Conservation (phyloP, 2,329 filamentous ascomycete genomes). For the Sarocladium kiliense region DNA sequence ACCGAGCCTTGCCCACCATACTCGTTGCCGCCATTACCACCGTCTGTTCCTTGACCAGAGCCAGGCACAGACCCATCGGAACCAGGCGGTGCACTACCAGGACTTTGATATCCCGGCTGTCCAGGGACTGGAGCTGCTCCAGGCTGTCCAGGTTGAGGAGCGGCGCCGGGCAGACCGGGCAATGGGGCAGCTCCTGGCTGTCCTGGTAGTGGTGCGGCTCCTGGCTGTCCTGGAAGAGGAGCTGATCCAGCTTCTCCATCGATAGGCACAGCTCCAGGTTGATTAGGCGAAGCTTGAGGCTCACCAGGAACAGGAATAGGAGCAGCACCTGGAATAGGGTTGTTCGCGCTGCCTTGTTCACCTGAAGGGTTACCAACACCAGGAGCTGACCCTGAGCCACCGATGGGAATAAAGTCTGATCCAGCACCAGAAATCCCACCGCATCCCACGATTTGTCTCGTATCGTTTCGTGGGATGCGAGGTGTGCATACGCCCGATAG, state of each 20-base stretch:
- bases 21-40: too few species aligned
- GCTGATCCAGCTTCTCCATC: neutral
- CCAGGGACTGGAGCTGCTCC: neutral
- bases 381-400: neutral
- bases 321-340: neutral
- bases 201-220: neutral
- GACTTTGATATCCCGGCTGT: neutral
- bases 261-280: neutral
- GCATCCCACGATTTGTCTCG: neutral
- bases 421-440: neutral
- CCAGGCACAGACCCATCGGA: neutral
- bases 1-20: too few species aligned
- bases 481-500: conserved; percentile 2
- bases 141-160: neutral
- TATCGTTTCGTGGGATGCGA: neutral
- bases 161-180: too few species aligned
- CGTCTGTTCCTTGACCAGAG: too few species aligned
- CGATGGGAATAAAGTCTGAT: neutral
- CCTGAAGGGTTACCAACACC: neutral
- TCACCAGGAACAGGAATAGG: neutral
- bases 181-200: neutral
- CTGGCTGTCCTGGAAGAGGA: neutral
- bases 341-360: neutral
- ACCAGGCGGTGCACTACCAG: neutral
- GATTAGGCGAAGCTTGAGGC: neutral